Evolutionary conservation across 2,329 filamentous ascomycete species (phyloP).

Genomic region (Trichoderma sp.): DNA sequence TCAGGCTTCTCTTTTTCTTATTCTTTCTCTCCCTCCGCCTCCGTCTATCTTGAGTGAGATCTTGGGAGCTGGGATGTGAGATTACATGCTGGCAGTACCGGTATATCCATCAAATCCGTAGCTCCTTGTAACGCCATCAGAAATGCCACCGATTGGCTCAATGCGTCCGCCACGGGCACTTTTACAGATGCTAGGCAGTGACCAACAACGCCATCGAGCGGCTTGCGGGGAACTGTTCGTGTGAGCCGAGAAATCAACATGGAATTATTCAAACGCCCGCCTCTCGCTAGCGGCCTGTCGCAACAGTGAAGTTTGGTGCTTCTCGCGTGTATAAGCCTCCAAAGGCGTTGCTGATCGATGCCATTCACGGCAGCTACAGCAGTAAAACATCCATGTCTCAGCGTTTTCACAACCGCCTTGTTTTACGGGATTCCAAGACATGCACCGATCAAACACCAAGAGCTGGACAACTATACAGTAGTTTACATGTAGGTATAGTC

Average conservation of each 20-base stretch:
- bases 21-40: not conserved
- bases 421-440: not conserved
- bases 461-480: not conserved
- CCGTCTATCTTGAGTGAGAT: not conserved
- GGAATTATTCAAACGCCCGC: not conserved
- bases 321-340: not conserved
- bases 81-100: not conserved
- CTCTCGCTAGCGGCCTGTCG: not conserved
- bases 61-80: not conserved
- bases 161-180: not conserved
- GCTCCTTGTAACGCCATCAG: constrained; percentile 4
- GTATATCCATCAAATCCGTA: not conserved
- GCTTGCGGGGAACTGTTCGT: not conserved
- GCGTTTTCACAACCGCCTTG: not conserved
- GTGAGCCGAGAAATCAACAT: not conserved
- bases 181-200: not conserved
- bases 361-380: not conserved
- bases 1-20: not conserved
- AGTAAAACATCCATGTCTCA: not conserved
- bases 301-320: not conserved
- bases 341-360: not conserved
- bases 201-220: not conserved
- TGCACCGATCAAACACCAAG: not conserved
- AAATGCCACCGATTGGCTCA: not conserved
- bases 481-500: not conserved